Evolutionary conservation across 2,329 filamentous ascomycete genomes (phyloP), one percentile per base, ranked within the genome.

Genomic region (Phyllosticta citriasiana): DNA sequence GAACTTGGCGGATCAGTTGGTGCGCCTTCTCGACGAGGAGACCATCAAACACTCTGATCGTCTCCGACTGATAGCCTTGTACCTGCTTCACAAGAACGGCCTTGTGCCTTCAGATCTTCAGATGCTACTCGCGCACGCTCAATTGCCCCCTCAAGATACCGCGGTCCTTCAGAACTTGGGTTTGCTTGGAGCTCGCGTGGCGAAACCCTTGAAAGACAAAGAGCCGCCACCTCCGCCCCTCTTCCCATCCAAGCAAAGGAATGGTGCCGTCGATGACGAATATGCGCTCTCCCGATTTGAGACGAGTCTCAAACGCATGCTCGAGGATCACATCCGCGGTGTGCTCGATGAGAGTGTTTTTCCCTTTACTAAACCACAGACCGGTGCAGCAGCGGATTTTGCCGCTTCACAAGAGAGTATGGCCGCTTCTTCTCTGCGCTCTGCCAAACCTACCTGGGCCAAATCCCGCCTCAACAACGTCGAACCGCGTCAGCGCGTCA

Each of bases 371-470:
- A 80, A 79, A 64, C 78, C 78, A 26, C 77, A 89, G 63, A 75
- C 89, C 0, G 82, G 88, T 63, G 76, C 80, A 66, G 83, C 87
- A 63, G 75, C 83, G 47, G 69, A 83, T 53, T 77, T 80, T 5
- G 78, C 82, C 26, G 82, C 77, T 40, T 75, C 78, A 1, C 80
- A 89, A 65, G 84, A 63, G 19, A 58, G 70, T 57, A 60, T 63
- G 33, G 66, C 71, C 40, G 73, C 76, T 1, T 73, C 88, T 12
- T 97, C 93, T 14, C 82, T 99, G 25, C 88, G 94, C 62, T 89
- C 90, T 9, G 91, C 91, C 16, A 95, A 96, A 69, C 94, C 93
- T 1, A 96, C 92, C 52, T 99, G 94, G 94, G 94, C 94, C 1
- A 89, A 90, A 59, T 87, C 89, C 9, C 86, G 91, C 53, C 82